Percentiles rank a stretch among this genome's conserved stretches.
These are phyloP conservation scores for Saussurea involucrata DNA, from an alignment of 129 eudicot species.

Conservation along the genomic window DNA sequence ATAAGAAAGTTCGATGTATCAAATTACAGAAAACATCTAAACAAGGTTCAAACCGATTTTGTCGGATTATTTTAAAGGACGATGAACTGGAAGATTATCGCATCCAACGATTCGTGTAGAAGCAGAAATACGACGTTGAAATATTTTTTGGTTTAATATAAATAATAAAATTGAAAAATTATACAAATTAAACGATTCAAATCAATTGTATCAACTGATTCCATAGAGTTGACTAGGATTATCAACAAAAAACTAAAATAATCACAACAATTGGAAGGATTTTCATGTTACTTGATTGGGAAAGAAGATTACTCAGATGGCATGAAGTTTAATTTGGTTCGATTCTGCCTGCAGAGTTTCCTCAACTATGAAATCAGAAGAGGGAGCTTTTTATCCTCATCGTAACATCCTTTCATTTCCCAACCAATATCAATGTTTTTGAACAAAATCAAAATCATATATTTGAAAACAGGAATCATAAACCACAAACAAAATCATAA, in stretches of 20 bases:
- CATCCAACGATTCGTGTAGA: too few relatives aligned
- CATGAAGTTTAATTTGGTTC: constrained; percentile 38
- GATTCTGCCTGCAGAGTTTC: constrained; percentile 54
- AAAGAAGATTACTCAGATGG: constrained; percentile 36
- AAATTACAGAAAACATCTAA: not conserved
- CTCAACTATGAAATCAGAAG: constrained; percentile 40
- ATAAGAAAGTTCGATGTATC: too few relatives aligned
- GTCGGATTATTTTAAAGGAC: too few relatives aligned
- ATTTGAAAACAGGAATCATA: not conserved
- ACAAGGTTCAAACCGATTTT: not conserved
- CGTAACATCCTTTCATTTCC: constrained; percentile 15
- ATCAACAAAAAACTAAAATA: not conserved
- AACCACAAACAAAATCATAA: not conserved
- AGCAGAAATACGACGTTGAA: too few relatives aligned
- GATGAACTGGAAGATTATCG: not conserved
- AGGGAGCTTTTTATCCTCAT: constrained; percentile 62
- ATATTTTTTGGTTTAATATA: too few relatives aligned
- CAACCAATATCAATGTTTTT: not conserved
- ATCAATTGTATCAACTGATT: too few relatives aligned
- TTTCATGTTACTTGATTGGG: not conserved
- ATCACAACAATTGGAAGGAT: not conserved
- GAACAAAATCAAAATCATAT: not conserved
- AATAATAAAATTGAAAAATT: too few relatives aligned
- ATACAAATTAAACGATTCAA: too few relatives aligned
- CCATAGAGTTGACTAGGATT: too few relatives aligned